Conservation (phyloP, 371 early-diverging fungal species). For the Mortierella polycephala region DNA sequence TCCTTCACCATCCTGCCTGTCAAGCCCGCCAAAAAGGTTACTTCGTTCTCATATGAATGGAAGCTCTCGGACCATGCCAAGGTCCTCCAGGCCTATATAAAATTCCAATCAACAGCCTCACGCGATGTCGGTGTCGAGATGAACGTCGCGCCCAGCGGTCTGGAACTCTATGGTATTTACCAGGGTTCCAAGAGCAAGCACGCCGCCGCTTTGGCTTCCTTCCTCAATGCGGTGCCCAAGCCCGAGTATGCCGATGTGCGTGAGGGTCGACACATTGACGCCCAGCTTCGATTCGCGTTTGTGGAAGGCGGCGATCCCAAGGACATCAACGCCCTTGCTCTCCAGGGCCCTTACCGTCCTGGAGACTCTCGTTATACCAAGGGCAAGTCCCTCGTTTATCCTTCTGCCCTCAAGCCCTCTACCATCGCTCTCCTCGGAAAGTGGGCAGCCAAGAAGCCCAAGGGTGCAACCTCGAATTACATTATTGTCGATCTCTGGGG, state of each 20-base stretch:
- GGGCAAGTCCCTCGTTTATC: conserved; percentile 48
- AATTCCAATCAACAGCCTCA: conserved; percentile 17
- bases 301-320: conserved; percentile 13
- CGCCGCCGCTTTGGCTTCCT: conserved; percentile 19
- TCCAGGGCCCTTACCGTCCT: conserved; percentile 14
- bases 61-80: conserved; percentile 18
- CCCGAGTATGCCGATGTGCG: conserved; percentile 24
- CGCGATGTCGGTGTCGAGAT: conserved; percentile 41
- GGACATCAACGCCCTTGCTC: conserved; percentile 37
- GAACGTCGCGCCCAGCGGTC: conserved; percentile 31
- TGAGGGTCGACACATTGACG: conserved; percentile 30
- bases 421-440: conserved; percentile 36
- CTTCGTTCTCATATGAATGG: conserved; percentile 37
- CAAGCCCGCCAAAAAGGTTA: conserved; percentile 42
- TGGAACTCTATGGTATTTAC: conserved; percentile 35
- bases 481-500: conserved; percentile 55
- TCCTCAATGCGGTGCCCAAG: conserved; percentile 25
- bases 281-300: conserved; percentile 35
- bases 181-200: conserved; percentile 28
- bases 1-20: conserved; percentile 45
- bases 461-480: conserved; percentile 35
- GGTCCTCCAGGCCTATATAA: conserved; percentile 34
- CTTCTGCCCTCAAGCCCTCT: conserved; percentile 22
- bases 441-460: conserved; percentile 28
- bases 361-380: conserved; percentile 36